Percentiles rank a stretch among this genome's conserved stretches.
phyloP scores from a whole-genome alignment of 2,329 filamentous ascomycete genomes.

The Sporothrix brasiliensis region DNA sequence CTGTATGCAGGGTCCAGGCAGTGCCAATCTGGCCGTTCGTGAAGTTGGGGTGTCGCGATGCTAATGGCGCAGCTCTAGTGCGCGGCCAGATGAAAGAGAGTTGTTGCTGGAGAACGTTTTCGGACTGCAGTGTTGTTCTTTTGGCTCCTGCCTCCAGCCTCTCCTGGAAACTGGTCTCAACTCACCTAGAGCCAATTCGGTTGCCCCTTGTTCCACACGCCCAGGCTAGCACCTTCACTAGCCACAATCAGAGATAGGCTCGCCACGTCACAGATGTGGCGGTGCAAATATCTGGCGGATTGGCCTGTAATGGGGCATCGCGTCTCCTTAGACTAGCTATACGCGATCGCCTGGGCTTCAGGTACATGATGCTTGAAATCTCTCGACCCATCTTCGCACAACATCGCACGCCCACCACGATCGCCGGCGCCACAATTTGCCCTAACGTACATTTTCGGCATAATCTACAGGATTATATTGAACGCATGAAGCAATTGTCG shows the following conservation, averaged over 20 bases:
- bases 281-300: conserved; percentile 19
- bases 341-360: conserved; percentile 26
- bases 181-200: conserved; percentile 4
- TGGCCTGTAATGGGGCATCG: conserved; percentile 30
- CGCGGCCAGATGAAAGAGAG: conserved; percentile 16
- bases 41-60: conserved; percentile 14
- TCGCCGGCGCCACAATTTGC: neutral
- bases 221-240: conserved; percentile 8
- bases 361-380: neutral
- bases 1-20: neutral
- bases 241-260: conserved; percentile 20
- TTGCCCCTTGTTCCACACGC: neutral
- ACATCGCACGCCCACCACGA: conserved; percentile 4
- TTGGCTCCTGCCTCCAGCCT: conserved; percentile 12
- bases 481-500: conserved; percentile 12
- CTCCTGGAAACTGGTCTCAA: conserved; percentile 30
- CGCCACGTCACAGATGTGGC: conserved; percentile 27
- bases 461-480: neutral
- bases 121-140: conserved; percentile 1
- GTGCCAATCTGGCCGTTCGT: conserved; percentile 26
- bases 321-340: conserved; percentile 23
- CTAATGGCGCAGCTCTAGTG: conserved; percentile 27
- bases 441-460: neutral
- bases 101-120: conserved; percentile 19
- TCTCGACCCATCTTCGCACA: neutral